Evolutionary conservation across 1,284 basidiomycete species (phyloP).

Genomic region (Sporisorium exsertum): DNA sequence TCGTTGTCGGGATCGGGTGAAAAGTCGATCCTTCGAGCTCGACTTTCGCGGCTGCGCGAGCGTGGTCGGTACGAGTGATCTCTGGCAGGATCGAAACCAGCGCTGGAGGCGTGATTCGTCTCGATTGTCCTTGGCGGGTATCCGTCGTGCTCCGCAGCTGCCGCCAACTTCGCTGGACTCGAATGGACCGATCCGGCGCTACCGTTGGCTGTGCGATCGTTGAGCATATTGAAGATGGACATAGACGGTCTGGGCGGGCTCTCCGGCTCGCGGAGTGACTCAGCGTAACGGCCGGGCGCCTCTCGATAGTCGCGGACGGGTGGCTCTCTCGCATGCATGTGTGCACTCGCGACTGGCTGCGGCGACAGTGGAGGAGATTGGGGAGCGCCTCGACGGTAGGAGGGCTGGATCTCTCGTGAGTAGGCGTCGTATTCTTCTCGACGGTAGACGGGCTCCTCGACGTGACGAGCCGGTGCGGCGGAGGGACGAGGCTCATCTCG

Average conservation of each 20-base stretch:
- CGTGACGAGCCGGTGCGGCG: constrained; percentile 9
- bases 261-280: constrained; percentile 35
- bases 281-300: constrained; percentile 10
- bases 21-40: constrained; percentile 20
- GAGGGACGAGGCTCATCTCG: constrained; percentile 20
- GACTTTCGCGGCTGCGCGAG: constrained; percentile 18
- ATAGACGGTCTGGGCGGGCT: constrained; percentile 49
- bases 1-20: constrained; percentile 27
- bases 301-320: constrained; percentile 18
- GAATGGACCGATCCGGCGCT: constrained; percentile 21
- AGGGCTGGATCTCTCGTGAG: constrained; percentile 48
- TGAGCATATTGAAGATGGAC: constrained; percentile 58
- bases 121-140: constrained; percentile 10
- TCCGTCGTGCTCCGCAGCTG: constrained; percentile 7
- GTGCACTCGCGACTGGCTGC: constrained; percentile 9
- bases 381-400: constrained; percentile 41
- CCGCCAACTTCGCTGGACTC: constrained; percentile 31
- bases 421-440: constrained; percentile 37
- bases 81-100: constrained; percentile 34
- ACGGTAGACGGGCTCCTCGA: constrained; percentile 21
- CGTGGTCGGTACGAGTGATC: constrained; percentile 14
- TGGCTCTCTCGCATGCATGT: constrained; percentile 14
- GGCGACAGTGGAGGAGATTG: constrained; percentile 27
- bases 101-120: constrained; percentile 12
- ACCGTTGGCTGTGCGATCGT: constrained; percentile 44